These are phyloP conservation scores for Calocybe gangraenosa DNA, from an alignment of 768 basidiomycete genomes.

Conservation along the genomic window DNA sequence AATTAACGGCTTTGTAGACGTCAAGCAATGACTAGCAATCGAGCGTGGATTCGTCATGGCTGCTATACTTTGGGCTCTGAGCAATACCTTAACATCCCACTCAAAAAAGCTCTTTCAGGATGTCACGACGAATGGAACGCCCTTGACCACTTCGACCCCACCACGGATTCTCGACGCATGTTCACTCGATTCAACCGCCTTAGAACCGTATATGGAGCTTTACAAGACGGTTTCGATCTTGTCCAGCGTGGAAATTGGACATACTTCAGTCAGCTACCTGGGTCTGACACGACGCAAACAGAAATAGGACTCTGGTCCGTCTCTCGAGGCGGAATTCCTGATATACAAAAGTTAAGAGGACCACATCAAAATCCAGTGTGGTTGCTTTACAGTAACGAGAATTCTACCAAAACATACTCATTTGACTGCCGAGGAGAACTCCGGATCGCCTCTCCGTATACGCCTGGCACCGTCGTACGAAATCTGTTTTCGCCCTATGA, in stretches of 20 bases:
- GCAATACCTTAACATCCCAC: constrained; percentile 92
- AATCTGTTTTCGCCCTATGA: constrained; percentile 88
- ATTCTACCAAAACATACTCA: constrained; percentile 61
- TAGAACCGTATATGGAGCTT: constrained; percentile 60
- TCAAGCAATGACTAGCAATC: constrained; percentile 83
- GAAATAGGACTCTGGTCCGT: constrained; percentile 90
- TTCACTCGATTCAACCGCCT: constrained; percentile 72
- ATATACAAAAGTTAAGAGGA: constrained; percentile 59
- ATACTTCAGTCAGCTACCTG: constrained; percentile 68
- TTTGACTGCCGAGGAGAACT: constrained; percentile 50
- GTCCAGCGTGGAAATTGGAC: constrained; percentile 87
- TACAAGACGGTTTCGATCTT: constrained; percentile 85
- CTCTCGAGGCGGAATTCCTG: constrained; percentile 57
- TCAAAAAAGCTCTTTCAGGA: constrained; percentile 73
- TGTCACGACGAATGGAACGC: constrained; percentile 91
- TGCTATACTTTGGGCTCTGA: constrained; percentile 88
- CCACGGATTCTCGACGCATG: constrained; percentile 68
- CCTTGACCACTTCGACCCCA: constrained; percentile 93
- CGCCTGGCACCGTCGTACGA: constrained; percentile 51
- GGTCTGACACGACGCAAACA: constrained; percentile 75
- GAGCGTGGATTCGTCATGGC: constrained; percentile 90
- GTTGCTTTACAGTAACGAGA: constrained; percentile 86
- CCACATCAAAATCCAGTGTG: constrained; percentile 66
- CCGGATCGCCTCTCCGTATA: constrained; percentile 83
- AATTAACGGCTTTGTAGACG: constrained; percentile 45